phyloP scores from a whole-genome alignment of 176 grass and related monocot genomes.

The Elymus sibiricus region DNA sequence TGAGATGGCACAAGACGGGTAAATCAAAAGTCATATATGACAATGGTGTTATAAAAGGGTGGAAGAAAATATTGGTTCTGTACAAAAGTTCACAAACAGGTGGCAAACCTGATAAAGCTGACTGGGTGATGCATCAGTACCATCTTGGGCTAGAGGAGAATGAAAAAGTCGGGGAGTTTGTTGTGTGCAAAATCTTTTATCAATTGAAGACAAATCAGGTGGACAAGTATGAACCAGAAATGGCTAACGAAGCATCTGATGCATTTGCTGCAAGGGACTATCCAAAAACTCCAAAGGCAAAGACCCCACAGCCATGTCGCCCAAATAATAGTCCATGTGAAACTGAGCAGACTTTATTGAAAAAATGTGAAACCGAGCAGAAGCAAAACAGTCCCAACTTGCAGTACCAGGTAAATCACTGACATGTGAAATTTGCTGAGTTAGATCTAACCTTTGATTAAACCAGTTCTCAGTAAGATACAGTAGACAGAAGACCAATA shows the following conservation, averaged over 20 bases:
- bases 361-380: no score
- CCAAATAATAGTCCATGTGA: slow-evolving; percentile 46
- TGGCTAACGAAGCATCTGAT: slow-evolving; percentile 27
- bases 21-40: slow-evolving; percentile 63
- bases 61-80: slow-evolving; percentile 95
- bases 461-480: not conserved
- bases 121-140: slow-evolving; percentile 94
- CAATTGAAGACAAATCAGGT: slow-evolving; percentile 43
- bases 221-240: slow-evolving; percentile 38
- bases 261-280: slow-evolving; percentile 39
- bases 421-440: not conserved
- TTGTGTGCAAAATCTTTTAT: slow-evolving; percentile 75
- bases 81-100: slow-evolving; percentile 56
- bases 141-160: slow-evolving; percentile 69
- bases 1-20: slow-evolving; percentile 92
- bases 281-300: slow-evolving; percentile 76
- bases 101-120: slow-evolving; percentile 59
- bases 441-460: not conserved
- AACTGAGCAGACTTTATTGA: not conserved
- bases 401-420: slow-evolving; percentile 41
- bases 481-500: not conserved
- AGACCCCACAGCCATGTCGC: slow-evolving; percentile 44
- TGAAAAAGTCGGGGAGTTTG: slow-evolving; percentile 64
- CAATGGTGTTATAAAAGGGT: slow-evolving; percentile 63
- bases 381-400: slow-evolving; percentile 30